Evolutionary conservation across 2,329 filamentous ascomycete species (phyloP).

Genomic region (Helminthosporium solani): DNA sequence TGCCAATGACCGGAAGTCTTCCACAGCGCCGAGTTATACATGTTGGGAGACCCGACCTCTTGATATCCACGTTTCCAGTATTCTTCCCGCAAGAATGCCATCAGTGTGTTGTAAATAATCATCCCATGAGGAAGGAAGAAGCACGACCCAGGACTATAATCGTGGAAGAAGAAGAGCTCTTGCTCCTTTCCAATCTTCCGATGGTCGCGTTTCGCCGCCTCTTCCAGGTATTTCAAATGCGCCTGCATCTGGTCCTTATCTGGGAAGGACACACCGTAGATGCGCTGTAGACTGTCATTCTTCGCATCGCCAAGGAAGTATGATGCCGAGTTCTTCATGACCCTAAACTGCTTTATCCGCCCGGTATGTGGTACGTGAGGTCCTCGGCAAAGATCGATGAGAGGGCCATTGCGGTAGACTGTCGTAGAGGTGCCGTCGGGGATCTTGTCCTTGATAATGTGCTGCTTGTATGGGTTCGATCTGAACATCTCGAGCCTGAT

Average conservation of each 20-base stretch:
- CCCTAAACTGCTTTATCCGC: conserved; percentile 90
- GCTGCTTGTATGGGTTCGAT: conserved; percentile 98
- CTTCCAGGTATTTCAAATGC: conserved; percentile 92
- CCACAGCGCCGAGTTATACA: conserved; percentile 93
- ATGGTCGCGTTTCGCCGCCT: conserved; percentile 97
- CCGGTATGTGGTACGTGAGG: conserved; percentile 93
- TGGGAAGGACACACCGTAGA: conserved; percentile 95
- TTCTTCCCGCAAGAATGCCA: conserved; percentile 77
- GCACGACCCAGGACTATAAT: conserved; percentile 85
- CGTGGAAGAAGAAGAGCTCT: conserved; percentile 96
- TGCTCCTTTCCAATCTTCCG: conserved; percentile 92
- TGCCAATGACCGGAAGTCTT: conserved; percentile 94
- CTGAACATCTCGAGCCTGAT: conserved; percentile 80
- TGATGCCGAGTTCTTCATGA: conserved; percentile 82
- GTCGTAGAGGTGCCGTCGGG: conserved; percentile 86
- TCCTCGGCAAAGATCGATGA: conserved; percentile 93
- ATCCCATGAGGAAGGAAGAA: conserved; percentile 93
- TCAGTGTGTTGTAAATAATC: conserved; percentile 87
- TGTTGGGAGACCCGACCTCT: conserved; percentile 93
- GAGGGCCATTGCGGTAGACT: conserved; percentile 88
- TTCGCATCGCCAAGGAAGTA: conserved; percentile 94
- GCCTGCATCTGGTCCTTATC: conserved; percentile 94
- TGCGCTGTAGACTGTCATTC: conserved; percentile 93
- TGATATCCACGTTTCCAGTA: conserved; percentile 94
- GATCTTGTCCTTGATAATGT: conserved; percentile 94